phyloP scores from a whole-genome alignment of 1,139 yeast genomes.

The Meyerozyma sp. region DNA sequence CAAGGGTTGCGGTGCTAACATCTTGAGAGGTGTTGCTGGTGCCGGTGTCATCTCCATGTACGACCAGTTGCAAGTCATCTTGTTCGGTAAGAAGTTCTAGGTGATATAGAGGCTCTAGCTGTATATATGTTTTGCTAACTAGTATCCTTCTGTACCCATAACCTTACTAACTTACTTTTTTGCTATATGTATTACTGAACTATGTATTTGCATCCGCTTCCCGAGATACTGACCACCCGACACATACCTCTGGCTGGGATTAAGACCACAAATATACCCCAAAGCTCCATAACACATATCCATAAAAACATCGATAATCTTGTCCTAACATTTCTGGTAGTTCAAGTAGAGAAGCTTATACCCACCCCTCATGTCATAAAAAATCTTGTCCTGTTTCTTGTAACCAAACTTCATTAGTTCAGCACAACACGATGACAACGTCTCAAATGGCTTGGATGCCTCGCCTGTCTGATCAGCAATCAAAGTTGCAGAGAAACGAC shows the following conservation, averaged over 20 bases:
- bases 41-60: constrained; percentile 81
- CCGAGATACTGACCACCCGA: constrained; percentile 1
- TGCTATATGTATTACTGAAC: background rate
- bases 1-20: constrained; percentile 88
- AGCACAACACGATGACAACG: constrained; percentile 28
- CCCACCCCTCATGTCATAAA: constrained; percentile 58
- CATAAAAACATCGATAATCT: background rate
- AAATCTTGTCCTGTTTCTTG: constrained; percentile 58
- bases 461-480: constrained; percentile 34
- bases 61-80: constrained; percentile 70
- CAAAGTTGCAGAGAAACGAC: constrained; percentile 69
- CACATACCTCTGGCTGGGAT: background rate
- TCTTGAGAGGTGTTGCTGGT: constrained; percentile 84
- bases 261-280: constrained; percentile 1
- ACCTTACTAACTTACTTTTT: background rate
- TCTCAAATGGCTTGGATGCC: constrained; percentile 17
- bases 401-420: constrained; percentile 45
- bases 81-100: constrained; percentile 66
- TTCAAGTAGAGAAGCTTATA: constrained; percentile 45
- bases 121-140: background rate
- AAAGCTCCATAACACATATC: background rate
- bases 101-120: constrained; percentile 1
- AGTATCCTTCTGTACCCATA: background rate
- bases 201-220: background rate
- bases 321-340: constrained; percentile 12